Base-by-base conservation (phyloP, 192 early-diverging fungal species). In the Backusella tarrabulga region DNA sequence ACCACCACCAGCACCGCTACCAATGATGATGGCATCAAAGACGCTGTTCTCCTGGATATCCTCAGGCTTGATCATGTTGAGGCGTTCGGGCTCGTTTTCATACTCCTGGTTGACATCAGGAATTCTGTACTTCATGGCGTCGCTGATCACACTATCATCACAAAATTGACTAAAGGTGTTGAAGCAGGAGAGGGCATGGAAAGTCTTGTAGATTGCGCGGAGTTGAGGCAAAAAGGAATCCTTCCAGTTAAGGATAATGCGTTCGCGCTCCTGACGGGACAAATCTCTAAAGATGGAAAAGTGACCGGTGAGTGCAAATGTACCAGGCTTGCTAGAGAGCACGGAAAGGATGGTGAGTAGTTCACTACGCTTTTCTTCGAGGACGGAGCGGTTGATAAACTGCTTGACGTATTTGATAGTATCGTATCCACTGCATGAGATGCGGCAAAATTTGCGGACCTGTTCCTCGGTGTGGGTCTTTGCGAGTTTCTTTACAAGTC, bases 1-100 rank as follows among this genome's bases (percentile, higher is more conserved):
- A 34, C 76, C 92, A 56, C 93, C 93, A 46, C 93, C 93, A 35
- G 88, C 88, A 17, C 93, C 93, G 4, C 86, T 87, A 0, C 92
- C 92, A 68, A 93, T 79, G 52, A 94, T 82, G n/a, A 94, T 91
- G 2, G 88, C 89, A 80, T 94, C 93, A 34, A 46, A 72, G 14
- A 34, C 40, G 2, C 32, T 32, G 9, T 40, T 17, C 26, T 72
- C 14, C 12, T 29, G 54, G 1, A 50, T 21, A 26, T 42, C 23
- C 2, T 72, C 71, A 0, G 44, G 41, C 7, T 40, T 42, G 4
- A 52, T 15, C 38, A 42, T 42, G 1, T 3, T 11, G 26, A 75
- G 34, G 6, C 42, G 67, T 9, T 75, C 74, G 11, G 56, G 56
- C 42, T 46, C 26, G 42, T n/a, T 46, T 26, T 72, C 41, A 17